Evolutionary conservation across 2,329 filamentous ascomycete genomes (phyloP), one percentile per base, ranked within the genome.

Genomic region (Acrocalymma vagum): DNA sequence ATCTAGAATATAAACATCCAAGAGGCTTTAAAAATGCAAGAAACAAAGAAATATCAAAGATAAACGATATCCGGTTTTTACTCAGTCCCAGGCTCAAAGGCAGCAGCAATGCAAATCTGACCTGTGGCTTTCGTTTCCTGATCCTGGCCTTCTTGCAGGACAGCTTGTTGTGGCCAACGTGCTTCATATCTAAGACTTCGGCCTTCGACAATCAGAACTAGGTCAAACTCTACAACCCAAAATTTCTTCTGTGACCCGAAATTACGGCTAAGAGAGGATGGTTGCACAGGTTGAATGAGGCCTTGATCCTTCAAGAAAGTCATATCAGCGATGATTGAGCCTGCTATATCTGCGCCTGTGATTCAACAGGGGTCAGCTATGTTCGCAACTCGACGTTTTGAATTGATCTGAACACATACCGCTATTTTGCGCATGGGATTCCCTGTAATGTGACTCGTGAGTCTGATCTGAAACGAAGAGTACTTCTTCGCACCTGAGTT

Each of bases 131-230:
- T 29, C 3, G 47, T 35, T 5, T 18, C 8, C 17, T 42, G 42
- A n/a, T 38, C 15, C 24, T 50, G 21, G n/a, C 45, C 45, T 1
- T 14, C 13, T 14, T 22, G 7, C 20, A 46, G 27, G 25, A 38
- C 17, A 3, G 26, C 30, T 15, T 29, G 21, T n/a, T 23, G 2
- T 28, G 50, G 50, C 37, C 42, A 53, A 21, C 37, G 30, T 20
- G 47, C 50, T 22, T 51, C 27, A 29, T 33, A 51, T 5, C 43
- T 26, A 6, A 53, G 34, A 32, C 29, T 53, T 29, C 50, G 33
- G n/a, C 43, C 50, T 20, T 53, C 47, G 3, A 53, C 41, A 29
- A 48, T 46, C 40, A 53, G 38, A 4, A 42, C 50, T 9, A 53
- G 9, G 9, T 53, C 47, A n/a, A 33, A 53, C 3, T 38, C 9